phyloP scores from a whole-genome alignment of 768 basidiomycete genomes.

The Suillus sp. region DNA sequence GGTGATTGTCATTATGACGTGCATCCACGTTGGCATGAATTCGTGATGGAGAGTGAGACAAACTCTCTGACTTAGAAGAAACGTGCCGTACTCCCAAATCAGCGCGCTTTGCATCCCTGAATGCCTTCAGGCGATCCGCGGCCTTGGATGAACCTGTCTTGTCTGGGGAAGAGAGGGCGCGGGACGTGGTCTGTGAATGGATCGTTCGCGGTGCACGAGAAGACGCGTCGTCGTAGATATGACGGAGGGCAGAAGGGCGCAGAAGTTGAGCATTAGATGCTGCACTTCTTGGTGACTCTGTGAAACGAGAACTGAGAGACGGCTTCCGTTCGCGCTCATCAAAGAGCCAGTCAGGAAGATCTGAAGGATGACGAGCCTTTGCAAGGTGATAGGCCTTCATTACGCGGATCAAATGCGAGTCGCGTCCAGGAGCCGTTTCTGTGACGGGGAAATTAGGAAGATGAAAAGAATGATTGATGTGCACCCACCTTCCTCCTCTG shows the following conservation, averaged over 20 bases:
- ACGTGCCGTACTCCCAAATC: slow-evolving; percentile 19
- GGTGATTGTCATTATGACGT: neutral
- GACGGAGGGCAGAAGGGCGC: slow-evolving; percentile 34
- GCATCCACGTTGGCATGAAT: neutral
- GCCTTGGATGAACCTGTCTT: slow-evolving; percentile 37
- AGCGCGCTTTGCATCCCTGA: slow-evolving; percentile 52
- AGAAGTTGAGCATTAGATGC: slow-evolving; percentile 18
- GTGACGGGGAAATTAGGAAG: neutral
- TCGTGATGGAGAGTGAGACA: slow-evolving; percentile 4
- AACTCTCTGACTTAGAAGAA: slow-evolving; percentile 6
- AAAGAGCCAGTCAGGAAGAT: slow-evolving; percentile 70
- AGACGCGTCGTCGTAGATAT: slow-evolving; percentile 41
- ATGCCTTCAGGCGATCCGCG: slow-evolving; percentile 48
- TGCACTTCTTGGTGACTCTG: neutral
- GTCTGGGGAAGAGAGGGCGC: slow-evolving; percentile 21
- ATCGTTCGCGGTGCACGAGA: slow-evolving; percentile 10
- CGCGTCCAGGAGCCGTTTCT: slow-evolving; percentile 56
- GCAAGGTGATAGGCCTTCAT: slow-evolving; percentile 70
- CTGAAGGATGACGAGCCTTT: slow-evolving; percentile 55
- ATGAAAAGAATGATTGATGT: slow-evolving; percentile 11
- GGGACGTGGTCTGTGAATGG: slow-evolving; percentile 1
- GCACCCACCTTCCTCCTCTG: slow-evolving; percentile 47
- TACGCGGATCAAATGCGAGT: slow-evolving; percentile 60
- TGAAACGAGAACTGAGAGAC: slow-evolving; percentile 18
- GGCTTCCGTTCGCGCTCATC: slow-evolving; percentile 53